Evolutionary conservation across 768 basidiomycete genomes (phyloP), one percentile per base, ranked within the genome.

Genomic region (Tylopilus sp.): DNA sequence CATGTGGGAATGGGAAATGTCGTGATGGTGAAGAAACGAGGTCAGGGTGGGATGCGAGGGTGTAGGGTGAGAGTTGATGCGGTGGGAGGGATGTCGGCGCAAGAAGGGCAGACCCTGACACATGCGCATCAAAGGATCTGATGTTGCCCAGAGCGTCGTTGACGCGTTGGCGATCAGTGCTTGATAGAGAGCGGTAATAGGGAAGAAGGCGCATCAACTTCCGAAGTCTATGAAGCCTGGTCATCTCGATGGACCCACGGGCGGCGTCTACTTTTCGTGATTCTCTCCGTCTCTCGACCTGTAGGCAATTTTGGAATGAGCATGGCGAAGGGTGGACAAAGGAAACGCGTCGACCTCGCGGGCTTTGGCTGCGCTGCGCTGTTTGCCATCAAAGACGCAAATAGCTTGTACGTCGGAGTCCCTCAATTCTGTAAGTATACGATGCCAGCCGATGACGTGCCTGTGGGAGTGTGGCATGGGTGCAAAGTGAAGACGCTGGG

Each of bases 371-470:
- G 65, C 45, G 63, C 71, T 83, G 22, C 90, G 80, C 52, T 80
- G 71, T 55, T 78, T 78, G 12, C 90, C 91, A 61, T 93, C 90
- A 60, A 92, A 93, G 1, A 93, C 83, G 62, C 89, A 92, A 9
- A 91, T 78, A 6, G 82, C 80, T 29, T 74, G 71, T 3, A 92
- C 79, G 14, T 73, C 74, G 26, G 75, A 68, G 16, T 82, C 79
- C 45, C 74, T 74, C 29, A 92, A 71, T 57, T 92, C 89, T 41
- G 74, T 72, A 7, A 82, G 72, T 30, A 92, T 76, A 31, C 79
- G 77, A 62, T 87, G 86, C 91, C 91, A 93, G 19, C 88, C 85
- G 4, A 89, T 70, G 21, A 92, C 76, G 67, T 93, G 91, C 28
- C 85, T 79, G 59, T 83, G 75, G 0, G 71, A 73, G 63, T 89